Evolutionary conservation across 257 asterid species (phyloP).

Genomic region (Penstemon barbatus): DNA sequence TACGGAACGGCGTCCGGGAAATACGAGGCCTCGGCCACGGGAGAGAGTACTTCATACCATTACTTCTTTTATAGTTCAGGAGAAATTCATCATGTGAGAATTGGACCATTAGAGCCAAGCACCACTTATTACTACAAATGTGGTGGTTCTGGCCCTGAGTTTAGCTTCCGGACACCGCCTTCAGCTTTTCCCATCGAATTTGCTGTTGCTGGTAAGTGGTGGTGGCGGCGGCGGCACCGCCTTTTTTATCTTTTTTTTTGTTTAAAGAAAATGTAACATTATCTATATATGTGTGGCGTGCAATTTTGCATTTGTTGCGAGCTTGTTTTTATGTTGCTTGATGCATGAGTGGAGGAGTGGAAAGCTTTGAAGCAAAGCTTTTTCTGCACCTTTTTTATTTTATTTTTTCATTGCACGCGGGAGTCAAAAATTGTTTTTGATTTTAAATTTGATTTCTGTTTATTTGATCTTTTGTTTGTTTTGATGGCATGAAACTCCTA

Average conservation of each 20-base stretch:
- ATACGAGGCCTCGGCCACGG: conserved; percentile 48
- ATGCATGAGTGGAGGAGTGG: not conserved
- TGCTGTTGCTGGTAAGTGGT: conserved; percentile 65
- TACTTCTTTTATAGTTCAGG: conserved; percentile 73
- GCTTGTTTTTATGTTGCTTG: conserved; percentile 5
- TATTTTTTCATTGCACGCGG: no score
- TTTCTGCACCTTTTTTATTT: not conserved
- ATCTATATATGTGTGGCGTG: conserved; percentile 34
- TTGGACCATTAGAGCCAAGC: conserved; percentile 74
- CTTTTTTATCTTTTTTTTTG: not conserved
- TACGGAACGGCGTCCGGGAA: conserved; percentile 56
- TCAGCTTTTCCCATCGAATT: conserved; percentile 67
- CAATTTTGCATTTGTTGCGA: conserved; percentile 9
- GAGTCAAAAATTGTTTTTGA: no score
- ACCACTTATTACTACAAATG: conserved; percentile 69
- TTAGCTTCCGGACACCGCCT: conserved; percentile 75
- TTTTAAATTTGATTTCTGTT: no score
- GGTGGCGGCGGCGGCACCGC: not conserved
- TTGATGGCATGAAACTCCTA: no score
- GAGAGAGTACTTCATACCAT: conserved; percentile 46
- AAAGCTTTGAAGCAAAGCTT: conserved; percentile 37
- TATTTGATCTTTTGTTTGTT: no score
- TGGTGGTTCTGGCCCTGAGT: conserved; percentile 68
- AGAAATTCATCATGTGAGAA: conserved; percentile 61
- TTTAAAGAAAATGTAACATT: not conserved